Conservation (phyloP, 768 basidiomycete genomes). For the Hericium alpestre region DNA sequence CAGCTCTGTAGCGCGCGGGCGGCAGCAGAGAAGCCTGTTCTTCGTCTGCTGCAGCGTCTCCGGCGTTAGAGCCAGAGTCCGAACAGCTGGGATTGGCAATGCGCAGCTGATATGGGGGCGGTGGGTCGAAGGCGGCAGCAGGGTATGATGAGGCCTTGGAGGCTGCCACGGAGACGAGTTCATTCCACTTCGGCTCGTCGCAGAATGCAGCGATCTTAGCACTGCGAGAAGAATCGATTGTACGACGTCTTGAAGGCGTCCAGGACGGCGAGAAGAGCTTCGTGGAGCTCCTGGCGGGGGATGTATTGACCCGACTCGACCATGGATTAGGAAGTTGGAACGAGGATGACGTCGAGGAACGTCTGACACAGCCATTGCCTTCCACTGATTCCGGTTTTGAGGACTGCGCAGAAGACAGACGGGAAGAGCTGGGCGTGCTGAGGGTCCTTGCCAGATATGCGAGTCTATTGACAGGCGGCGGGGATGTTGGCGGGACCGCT, state of each 20-base stretch:
- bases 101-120: slow-evolving; percentile 6
- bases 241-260: too few species aligned
- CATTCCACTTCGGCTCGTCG: not conserved
- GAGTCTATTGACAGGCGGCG: too few species aligned
- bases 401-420: too few species aligned
- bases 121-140: not conserved
- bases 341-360: not conserved
- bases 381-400: too few species aligned
- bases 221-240: not conserved
- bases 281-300: slow-evolving; percentile 1
- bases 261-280: not conserved
- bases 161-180: too few species aligned
- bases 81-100: not conserved
- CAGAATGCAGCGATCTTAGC: not conserved
- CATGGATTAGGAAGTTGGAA: not conserved
- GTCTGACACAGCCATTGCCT: not conserved
- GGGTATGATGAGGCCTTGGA: too few species aligned
- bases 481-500: too few species aligned
- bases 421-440: too few species aligned
- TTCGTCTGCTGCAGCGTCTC: not conserved
- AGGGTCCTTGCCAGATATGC: too few species aligned
- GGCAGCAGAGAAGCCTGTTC: not conserved
- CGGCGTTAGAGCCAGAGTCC: not conserved
- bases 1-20: not conserved
- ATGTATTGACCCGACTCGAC: slow-evolving; percentile 1